These are phyloP conservation scores for Apiosordaria backusii DNA, from an alignment of 495 filamentous ascomycete genomes.

Conservation along the genomic window DNA sequence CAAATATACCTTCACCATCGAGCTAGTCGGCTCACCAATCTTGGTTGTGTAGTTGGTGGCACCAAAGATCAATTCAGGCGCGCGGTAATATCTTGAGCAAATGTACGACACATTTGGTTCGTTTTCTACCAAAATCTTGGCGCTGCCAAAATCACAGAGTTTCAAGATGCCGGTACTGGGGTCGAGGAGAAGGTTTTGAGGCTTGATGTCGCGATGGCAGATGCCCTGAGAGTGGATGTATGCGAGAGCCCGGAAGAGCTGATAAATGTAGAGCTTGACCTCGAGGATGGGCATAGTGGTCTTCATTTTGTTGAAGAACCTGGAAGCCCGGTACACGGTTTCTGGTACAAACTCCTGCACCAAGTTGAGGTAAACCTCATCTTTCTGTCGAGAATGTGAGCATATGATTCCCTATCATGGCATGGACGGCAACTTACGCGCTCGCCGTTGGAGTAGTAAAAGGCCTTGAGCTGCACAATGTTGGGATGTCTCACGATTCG, in stretches of 20 bases:
- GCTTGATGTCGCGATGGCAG: slow-evolving; percentile 99
- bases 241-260: slow-evolving; percentile 94
- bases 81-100: slow-evolving; percentile 97
- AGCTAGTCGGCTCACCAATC: slow-evolving; percentile 66
- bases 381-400: slow-evolving; percentile 62
- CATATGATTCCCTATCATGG: slow-evolving; percentile 3
- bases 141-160: slow-evolving; percentile 97
- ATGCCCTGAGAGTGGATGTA: slow-evolving; percentile 99
- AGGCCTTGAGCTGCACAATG: slow-evolving; percentile 97
- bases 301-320: slow-evolving; percentile 99
- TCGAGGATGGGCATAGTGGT: slow-evolving; percentile 98
- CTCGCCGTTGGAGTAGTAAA: slow-evolving; percentile 99
- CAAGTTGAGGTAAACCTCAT: slow-evolving; percentile 98
- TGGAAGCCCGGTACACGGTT: slow-evolving; percentile 96
- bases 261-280: slow-evolving; percentile 99
- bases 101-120: slow-evolving; percentile 99
- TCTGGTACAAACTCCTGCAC: slow-evolving; percentile 98
- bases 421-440: slow-evolving; percentile 58
- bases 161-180: slow-evolving; percentile 88
- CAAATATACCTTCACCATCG: slow-evolving; percentile 5
- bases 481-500: slow-evolving; percentile 97
- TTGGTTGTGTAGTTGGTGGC: slow-evolving; percentile 99
- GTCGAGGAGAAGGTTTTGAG: slow-evolving; percentile 93
- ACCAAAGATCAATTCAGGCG: slow-evolving; percentile 96
- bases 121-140: slow-evolving; percentile 97